These are phyloP conservation scores for Trypanosoma avium DNA, from an alignment of 208 protist genomes.

Conservation along the genomic window DNA sequence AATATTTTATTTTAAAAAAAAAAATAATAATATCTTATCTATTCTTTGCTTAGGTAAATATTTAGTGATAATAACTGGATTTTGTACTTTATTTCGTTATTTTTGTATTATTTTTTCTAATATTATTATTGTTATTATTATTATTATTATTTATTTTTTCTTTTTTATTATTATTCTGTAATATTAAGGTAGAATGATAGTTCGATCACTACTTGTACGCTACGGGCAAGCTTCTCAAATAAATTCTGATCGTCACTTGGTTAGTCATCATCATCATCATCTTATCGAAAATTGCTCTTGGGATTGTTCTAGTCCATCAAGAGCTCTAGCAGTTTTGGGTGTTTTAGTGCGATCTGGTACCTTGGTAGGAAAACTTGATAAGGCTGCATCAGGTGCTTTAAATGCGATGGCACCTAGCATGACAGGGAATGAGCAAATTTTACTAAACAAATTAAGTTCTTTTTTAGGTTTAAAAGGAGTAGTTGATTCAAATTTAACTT, in stretches of 20 bases:
- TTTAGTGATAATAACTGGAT: no score
- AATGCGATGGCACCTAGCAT: slow-evolving; percentile 54
- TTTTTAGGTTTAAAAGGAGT: slow-evolving; percentile 28
- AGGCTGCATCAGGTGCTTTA: slow-evolving; percentile 37
- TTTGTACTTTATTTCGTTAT: no score
- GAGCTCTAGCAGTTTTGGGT: slow-evolving; percentile 48
- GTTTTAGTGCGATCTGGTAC: slow-evolving; percentile 56
- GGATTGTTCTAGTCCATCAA: slow-evolving; percentile 70
- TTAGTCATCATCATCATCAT: slow-evolving; percentile 32
- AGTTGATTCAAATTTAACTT: neutral
- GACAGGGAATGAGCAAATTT: slow-evolving; percentile 46
- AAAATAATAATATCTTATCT: no score
- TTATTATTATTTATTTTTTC: neutral
- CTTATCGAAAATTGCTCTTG: slow-evolving; percentile 47
- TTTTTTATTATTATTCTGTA: slow-evolving; percentile 2
- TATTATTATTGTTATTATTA: neutral
- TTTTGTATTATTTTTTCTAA: neutral
- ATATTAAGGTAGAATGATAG: slow-evolving; percentile 14
- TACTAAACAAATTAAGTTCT: slow-evolving; percentile 37
- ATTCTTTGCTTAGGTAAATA: no score
- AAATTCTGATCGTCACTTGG: slow-evolving; percentile 29
- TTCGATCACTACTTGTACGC: neutral
- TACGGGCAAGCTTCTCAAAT: slow-evolving; percentile 5
- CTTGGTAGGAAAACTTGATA: slow-evolving; percentile 51
- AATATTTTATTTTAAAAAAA: no score